Evolutionary conservation across 345 rosid species (phyloP), one percentile per base, ranked within the genome.

Genomic region (Trapa incisa): DNA sequence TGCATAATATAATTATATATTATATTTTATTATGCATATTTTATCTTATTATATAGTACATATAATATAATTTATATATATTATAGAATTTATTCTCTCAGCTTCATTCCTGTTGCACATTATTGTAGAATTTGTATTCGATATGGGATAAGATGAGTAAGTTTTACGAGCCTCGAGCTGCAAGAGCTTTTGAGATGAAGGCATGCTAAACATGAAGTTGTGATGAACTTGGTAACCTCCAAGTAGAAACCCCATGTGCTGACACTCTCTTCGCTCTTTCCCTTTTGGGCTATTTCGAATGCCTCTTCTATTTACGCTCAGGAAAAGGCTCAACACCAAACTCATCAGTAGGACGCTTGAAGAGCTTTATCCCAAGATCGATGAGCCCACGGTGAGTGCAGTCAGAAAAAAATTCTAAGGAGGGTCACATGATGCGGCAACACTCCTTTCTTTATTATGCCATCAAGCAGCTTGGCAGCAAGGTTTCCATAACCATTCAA

Each of bases 381-480:
- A 65, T 68, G 37, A 73, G 65, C 16, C 72, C 66, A 13, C 68
- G 38, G 6, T 73, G 76, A 65, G 52, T 64, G 57, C 76, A 73
- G 4, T 72, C 76, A 36, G 76, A 68, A n/a, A 73, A 22, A 56
- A 56, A 73, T 60, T 43, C 76, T 68, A 0, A 63, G 17, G 32
- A 73, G 69, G 64, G 72, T 73, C 39, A 68, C 65, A 36, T 64
- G 47, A 15, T 79, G 76, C 0, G 81, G 77, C 36, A n/a, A 33
- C 35, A 70, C 57, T 6, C 71, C 65, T 70, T 66, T 38, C n/a
- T 3, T 70, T 22, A 47, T 45, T 83, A 79, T 82, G 61, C 62
- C 70, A 54, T 77, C 68, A 22, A 79, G 73, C 57, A 75, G 74
- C 66, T 74, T 50, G 17, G 79, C 42, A 36, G 85, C 81, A 66